Evolutionary conservation across 1,284 basidiomycete genomes (phyloP).

Genomic region (Irpex rosettiformis): DNA sequence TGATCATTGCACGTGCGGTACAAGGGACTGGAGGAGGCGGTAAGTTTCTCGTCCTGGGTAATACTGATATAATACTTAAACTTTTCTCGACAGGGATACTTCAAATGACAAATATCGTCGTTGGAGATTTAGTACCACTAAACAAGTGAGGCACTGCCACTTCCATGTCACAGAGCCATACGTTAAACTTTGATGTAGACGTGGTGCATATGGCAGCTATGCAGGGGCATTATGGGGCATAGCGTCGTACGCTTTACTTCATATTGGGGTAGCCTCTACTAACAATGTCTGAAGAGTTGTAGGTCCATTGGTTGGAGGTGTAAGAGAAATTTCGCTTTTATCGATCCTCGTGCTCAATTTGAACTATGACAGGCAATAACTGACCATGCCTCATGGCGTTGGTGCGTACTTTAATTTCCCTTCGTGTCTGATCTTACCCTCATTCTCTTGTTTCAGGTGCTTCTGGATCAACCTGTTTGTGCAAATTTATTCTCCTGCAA

Average conservation of each 20-base stretch:
- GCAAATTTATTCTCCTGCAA: neutral
- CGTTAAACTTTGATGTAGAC: constrained; percentile 19
- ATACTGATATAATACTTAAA: neutral
- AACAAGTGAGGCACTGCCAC: neutral
- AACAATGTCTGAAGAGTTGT: constrained; percentile 30
- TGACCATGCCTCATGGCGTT: constrained; percentile 14
- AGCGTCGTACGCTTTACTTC: constrained; percentile 29
- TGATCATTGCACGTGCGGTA: constrained; percentile 43
- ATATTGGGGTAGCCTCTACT: neutral
- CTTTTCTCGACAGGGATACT: constrained; percentile 19
- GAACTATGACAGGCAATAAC: neutral
- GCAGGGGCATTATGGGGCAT: constrained; percentile 47
- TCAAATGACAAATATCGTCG: constrained; percentile 34
- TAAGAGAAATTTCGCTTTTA: constrained; percentile 16
- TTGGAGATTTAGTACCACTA: constrained; percentile 33
- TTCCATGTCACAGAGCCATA: no score
- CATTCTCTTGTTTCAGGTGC: constrained; percentile 14
- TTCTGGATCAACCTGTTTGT: constrained; percentile 9
- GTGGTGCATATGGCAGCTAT: constrained; percentile 37
- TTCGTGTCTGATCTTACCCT: constrained; percentile 18
- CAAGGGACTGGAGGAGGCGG: constrained; percentile 54
- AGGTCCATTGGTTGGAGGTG: constrained; percentile 40
- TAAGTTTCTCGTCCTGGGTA: neutral
- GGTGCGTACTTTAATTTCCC: neutral
- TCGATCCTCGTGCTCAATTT: neutral